A percentile compares a stretch with the other conserved stretches of the same genome.
Conservation (phyloP, 1,284 basidiomycete species). For the Ustilago tritici region DNA sequence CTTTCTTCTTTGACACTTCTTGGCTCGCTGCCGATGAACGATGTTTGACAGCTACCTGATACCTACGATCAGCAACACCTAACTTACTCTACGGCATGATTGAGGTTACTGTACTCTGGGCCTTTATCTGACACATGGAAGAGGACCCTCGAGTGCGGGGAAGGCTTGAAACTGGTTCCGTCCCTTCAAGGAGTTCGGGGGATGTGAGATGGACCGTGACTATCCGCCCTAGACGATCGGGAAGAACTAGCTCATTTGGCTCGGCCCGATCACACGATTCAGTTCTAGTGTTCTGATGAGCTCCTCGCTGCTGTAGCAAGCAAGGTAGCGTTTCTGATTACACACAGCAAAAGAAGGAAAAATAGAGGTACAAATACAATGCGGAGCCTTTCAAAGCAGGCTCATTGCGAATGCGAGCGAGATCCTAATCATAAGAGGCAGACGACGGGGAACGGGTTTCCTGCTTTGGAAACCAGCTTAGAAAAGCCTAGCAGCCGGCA, state of each 20-base stretch:
- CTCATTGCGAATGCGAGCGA: constrained; percentile 14
- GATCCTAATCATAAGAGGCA: background rate
- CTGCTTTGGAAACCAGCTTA: no score
- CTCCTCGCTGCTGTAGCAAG: background rate
- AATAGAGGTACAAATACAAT: constrained; percentile 38
- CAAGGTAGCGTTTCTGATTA: constrained; percentile 10
- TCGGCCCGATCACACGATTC: background rate
- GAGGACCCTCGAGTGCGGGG: constrained; percentile 10
- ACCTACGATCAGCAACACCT: background rate
- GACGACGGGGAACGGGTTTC: background rate
- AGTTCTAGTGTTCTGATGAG: background rate
- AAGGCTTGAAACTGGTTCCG: background rate
- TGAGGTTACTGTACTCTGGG: background rate
- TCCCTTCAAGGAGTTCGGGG: background rate
- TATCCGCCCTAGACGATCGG: no score
- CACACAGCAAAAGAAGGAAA: background rate
- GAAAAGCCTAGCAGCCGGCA: constrained; percentile 38
- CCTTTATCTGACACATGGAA: constrained; percentile 4
- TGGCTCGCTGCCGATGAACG: background rate
- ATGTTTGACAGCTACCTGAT: constrained; percentile 2
- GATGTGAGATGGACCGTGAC: background rate
- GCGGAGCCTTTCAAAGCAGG: constrained; percentile 12
- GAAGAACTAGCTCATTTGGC: no score
- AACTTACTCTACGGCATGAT: background rate
- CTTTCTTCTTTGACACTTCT: constrained; percentile 1